These are phyloP conservation scores for Stropharia rugosoannulata DNA, from an alignment of 768 basidiomycete genomes.

Conservation along the genomic window DNA sequence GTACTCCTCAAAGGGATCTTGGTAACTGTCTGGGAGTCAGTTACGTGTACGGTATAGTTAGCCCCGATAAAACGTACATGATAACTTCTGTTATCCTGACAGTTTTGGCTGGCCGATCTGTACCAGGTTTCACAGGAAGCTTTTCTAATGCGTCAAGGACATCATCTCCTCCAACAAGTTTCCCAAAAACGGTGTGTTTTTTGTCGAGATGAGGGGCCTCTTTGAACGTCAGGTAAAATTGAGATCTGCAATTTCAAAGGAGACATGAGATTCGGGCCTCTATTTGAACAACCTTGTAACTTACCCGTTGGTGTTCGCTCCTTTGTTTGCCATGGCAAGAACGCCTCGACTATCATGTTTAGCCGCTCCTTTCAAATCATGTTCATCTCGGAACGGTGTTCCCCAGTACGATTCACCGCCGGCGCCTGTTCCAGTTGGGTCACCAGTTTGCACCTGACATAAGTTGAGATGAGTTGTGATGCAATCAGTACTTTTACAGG, in stretches of 20 bases:
- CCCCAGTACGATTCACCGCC: constrained; percentile 96
- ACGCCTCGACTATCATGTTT: constrained; percentile 85
- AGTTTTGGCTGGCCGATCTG: constrained; percentile 83
- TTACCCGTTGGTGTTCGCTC: constrained; percentile 84
- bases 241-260: constrained; percentile 52
- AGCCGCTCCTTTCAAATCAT: constrained; percentile 83
- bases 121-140: constrained; percentile 77
- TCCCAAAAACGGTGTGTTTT: constrained; percentile 96
- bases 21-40: constrained; percentile 52
- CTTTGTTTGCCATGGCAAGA: constrained; percentile 95
- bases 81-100: constrained; percentile 84
- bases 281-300: constrained; percentile 12
- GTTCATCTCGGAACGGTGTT: constrained; percentile 93
- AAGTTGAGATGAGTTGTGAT: constrained; percentile 2
- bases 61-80: constrained; percentile 55
- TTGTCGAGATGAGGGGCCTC: constrained; percentile 83
- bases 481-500: not conserved
- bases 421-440: constrained; percentile 93
- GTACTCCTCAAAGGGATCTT: constrained; percentile 96
- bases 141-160: constrained; percentile 83
- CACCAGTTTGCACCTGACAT: constrained; percentile 90
- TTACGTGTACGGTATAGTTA: not conserved
- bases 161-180: constrained; percentile 94
- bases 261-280: constrained; percentile 1
- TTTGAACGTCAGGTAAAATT: constrained; percentile 92